Evolutionary conservation across 169 alveolate genomes (phyloP).

Genomic region (Cystoisospora suis): DNA sequence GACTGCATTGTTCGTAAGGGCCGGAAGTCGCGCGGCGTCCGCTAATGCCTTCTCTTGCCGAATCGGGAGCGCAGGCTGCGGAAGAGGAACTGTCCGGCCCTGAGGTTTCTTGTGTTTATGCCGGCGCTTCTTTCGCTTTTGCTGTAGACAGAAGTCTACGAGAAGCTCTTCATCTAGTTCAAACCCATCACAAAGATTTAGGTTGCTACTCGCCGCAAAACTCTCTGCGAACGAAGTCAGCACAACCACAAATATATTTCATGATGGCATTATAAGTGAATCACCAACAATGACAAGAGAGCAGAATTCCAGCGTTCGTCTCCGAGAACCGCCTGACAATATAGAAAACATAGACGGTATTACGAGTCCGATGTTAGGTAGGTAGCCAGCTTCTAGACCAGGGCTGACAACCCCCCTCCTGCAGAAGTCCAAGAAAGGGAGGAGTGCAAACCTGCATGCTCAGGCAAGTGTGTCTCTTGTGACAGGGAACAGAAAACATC

Average conservation of each 20-base stretch:
- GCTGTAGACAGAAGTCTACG: constrained; percentile 24
- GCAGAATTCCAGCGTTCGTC: neutral
- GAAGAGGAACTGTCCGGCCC: constrained; percentile 22
- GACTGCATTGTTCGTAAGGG: neutral
- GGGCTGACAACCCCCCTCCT: too few relatives aligned
- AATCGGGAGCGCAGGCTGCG: neutral
- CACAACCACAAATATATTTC: neutral
- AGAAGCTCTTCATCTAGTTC: constrained; percentile 16
- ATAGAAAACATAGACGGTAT: neutral
- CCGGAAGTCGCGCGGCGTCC: neutral
- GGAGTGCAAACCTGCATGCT: too few relatives aligned
- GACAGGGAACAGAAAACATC: too few relatives aligned
- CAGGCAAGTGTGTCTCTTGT: too few relatives aligned
- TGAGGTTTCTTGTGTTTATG: neutral
- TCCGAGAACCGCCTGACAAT: neutral
- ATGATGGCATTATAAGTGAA: neutral
- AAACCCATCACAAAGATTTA: neutral
- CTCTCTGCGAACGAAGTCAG: neutral
- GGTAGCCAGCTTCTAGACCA: too few relatives aligned
- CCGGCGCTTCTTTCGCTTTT: neutral
- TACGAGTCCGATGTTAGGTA: too few relatives aligned
- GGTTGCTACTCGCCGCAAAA: constrained; percentile 15
- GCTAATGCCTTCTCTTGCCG: neutral
- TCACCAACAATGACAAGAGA: neutral
- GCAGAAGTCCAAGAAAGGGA: too few relatives aligned